Conservation (phyloP, 257 asterid species). For the Solanum stenotomum region DNA sequence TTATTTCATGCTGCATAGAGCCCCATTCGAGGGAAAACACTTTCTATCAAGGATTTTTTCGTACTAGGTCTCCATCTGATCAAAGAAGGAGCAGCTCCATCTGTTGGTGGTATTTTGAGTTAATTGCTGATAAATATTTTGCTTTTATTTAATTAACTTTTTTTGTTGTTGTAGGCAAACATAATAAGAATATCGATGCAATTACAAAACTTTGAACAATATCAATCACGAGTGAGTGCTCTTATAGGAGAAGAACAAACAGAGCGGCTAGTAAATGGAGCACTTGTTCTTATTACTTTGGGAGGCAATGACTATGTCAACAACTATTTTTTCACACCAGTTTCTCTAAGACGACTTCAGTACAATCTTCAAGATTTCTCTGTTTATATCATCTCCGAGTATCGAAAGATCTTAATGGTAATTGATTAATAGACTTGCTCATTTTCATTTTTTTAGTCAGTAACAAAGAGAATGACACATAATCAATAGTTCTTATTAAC, state of each 20-base stretch:
- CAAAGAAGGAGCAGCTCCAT: not conserved
- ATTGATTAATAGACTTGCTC: not conserved
- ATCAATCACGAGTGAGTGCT: conserved; percentile 39
- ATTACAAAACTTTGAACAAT: conserved; percentile 23
- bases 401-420: conserved; percentile 52
- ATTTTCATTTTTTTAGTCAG: too few species aligned
- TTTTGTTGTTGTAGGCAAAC: conserved; percentile 25
- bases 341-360: conserved; percentile 38
- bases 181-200: conserved; percentile 50
- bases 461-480: not conserved
- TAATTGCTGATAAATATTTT: not conserved
- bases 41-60: too few species aligned
- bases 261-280: conserved; percentile 34
- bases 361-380: conserved; percentile 37
- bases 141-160: not conserved
- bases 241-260: conserved; percentile 39
- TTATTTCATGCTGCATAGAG: too few species aligned
- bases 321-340: conserved; percentile 58
- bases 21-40: too few species aligned
- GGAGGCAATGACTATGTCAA: conserved; percentile 85
- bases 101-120: not conserved
- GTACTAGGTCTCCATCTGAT: too few species aligned
- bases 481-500: too few species aligned
- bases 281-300: conserved; percentile 53
- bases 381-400: conserved; percentile 40